phyloP scores from a whole-genome alignment of 1,284 basidiomycete species.

The Ganoderma boninense region DNA sequence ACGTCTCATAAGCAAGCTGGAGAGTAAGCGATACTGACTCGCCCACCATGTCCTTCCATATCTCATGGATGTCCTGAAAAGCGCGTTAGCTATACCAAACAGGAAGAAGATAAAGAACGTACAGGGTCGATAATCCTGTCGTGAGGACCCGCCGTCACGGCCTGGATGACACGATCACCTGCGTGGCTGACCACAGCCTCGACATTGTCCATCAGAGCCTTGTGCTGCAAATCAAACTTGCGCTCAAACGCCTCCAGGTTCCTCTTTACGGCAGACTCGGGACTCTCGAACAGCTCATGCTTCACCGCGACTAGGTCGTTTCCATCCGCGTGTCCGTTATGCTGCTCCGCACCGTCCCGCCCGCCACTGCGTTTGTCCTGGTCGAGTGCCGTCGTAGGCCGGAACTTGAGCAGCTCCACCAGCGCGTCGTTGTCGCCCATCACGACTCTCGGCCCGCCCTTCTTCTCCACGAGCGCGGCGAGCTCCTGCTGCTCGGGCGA shows the following conservation, averaged over 20 bases:
- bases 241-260: constrained; percentile 39
- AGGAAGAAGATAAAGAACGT: not conserved
- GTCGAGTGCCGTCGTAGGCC: not conserved
- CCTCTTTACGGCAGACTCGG: constrained; percentile 32
- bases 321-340: not conserved
- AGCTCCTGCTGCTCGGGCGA: constrained; percentile 31
- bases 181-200: constrained; percentile 31
- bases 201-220: constrained; percentile 35
- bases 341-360: not conserved
- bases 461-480: constrained; percentile 28
- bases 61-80: constrained; percentile 27
- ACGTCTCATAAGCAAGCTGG: not conserved
- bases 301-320: constrained; percentile 7
- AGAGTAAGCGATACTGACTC: too few species aligned
- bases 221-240: constrained; percentile 42
- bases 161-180: constrained; percentile 37
- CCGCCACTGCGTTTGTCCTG: not conserved
- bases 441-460: constrained; percentile 32
- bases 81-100: too few species aligned
- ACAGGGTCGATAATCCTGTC: constrained; percentile 40
- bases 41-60: constrained; percentile 43
- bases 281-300: constrained; percentile 18
- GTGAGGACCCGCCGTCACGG: constrained; percentile 36
- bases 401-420: constrained; percentile 17
- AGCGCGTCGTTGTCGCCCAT: constrained; percentile 30